These are phyloP conservation scores for Barnettozyma populi DNA, from an alignment of 805 yeast genomes.

Conservation along the genomic window DNA sequence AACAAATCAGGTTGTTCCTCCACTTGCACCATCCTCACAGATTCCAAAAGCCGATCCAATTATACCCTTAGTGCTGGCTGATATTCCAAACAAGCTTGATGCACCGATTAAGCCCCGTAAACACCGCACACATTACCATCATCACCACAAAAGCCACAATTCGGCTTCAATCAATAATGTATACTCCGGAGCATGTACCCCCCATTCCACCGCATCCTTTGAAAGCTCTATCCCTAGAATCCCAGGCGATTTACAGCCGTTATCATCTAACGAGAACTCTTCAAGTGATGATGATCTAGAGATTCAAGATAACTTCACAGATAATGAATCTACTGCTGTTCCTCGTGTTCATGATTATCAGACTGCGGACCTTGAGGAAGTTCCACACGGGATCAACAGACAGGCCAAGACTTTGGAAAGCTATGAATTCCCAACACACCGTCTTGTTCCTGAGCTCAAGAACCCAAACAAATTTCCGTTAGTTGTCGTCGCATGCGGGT, in stretches of 20 bases:
- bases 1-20: constrained; percentile 54
- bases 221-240: constrained; percentile 42
- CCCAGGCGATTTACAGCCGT: constrained; percentile 54
- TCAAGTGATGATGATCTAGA: constrained; percentile 29
- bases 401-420: constrained; percentile 69
- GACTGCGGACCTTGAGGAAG: constrained; percentile 93
- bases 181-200: constrained; percentile 13
- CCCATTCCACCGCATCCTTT: constrained; percentile 11
- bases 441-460: constrained; percentile 62
- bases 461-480: constrained; percentile 81
- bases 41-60: constrained; percentile 76
- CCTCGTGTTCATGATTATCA: constrained; percentile 42
- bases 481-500: constrained; percentile 95
- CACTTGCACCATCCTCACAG: constrained; percentile 56
- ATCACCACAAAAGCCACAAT: constrained; percentile 4
- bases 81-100: constrained; percentile 62
- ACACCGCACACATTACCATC: constrained; percentile 20
- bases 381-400: constrained; percentile 87
- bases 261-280: constrained; percentile 37
- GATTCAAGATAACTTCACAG: constrained; percentile 12
- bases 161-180: constrained; percentile 5
- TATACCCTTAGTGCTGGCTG: constrained; percentile 74
- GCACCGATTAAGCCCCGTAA: constrained; percentile 56
- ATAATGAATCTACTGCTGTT: constrained; percentile 17
- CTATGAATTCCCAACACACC: constrained; percentile 83